A percentile compares a stretch with the other conserved stretches of the same genome.
These are phyloP conservation scores for Puccinia brachypodii DNA, from an alignment of 1,284 basidiomycete species.

Conservation along the genomic window DNA sequence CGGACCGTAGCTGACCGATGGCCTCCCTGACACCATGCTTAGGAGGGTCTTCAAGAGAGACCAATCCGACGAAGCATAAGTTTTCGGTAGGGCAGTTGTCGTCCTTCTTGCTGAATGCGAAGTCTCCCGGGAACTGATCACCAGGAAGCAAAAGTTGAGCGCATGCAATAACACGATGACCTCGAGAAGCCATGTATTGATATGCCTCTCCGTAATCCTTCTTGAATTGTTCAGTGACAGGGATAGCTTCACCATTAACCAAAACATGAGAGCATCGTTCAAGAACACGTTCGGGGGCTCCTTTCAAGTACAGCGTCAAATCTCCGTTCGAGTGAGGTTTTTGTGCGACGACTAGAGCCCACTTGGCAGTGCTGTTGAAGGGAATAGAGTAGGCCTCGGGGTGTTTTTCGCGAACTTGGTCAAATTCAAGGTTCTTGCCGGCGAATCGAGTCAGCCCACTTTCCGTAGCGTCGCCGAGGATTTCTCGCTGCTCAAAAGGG, in stretches of 20 bases:
- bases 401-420: slow-evolving; percentile 62
- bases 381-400: slow-evolving; percentile 69
- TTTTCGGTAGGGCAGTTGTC: slow-evolving; percentile 63
- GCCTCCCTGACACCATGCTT: slow-evolving; percentile 71
- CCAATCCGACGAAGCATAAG: slow-evolving; percentile 67
- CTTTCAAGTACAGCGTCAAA: slow-evolving; percentile 59
- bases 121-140: slow-evolving; percentile 61
- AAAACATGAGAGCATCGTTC: slow-evolving; percentile 67
- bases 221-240: slow-evolving; percentile 65
- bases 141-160: slow-evolving; percentile 64
- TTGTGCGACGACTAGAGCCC: slow-evolving; percentile 68
- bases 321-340: background rate
- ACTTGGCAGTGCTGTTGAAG: slow-evolving; percentile 71
- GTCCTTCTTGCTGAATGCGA: slow-evolving; percentile 64
- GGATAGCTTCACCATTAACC: slow-evolving; percentile 61
- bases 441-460: slow-evolving; percentile 69
- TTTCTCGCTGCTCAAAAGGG: slow-evolving; percentile 66
- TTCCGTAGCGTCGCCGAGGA: slow-evolving; percentile 70
- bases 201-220: slow-evolving; percentile 65
- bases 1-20: slow-evolving; percentile 67
- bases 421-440: slow-evolving; percentile 63
- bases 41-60: slow-evolving; percentile 69
- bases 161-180: slow-evolving; percentile 70
- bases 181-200: slow-evolving; percentile 71
- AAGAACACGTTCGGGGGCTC: slow-evolving; percentile 68